These are phyloP conservation scores for Hygrophorus russula DNA, from an alignment of 768 basidiomycete species.

Conservation along the genomic window DNA sequence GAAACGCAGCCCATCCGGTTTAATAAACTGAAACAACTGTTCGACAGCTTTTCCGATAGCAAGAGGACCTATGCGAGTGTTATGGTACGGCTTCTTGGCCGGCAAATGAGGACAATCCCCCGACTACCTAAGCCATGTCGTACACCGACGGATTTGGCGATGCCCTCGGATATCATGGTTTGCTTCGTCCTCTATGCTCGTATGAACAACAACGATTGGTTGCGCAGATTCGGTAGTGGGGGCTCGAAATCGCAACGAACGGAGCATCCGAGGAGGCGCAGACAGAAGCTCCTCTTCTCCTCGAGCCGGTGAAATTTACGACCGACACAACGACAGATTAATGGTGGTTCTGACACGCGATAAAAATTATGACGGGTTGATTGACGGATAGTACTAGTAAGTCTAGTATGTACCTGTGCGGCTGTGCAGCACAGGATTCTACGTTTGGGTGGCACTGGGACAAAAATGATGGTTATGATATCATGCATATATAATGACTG, in stretches of 20 bases:
- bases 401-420: too few species aligned
- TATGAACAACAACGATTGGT: background rate
- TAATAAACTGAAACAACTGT: constrained; percentile 2
- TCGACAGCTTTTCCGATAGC: background rate
- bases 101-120: background rate
- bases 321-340: too few species aligned
- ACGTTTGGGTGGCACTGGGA: too few species aligned
- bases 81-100: background rate
- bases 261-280: background rate
- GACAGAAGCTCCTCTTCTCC: background rate
- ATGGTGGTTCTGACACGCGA: too few species aligned
- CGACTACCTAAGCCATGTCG: background rate
- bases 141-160: background rate
- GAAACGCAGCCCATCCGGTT: constrained; percentile 2
- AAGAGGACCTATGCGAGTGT: background rate
- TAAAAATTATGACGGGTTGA: too few species aligned
- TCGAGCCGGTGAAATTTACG: too few species aligned
- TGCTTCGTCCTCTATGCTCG: background rate
- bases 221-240: background rate
- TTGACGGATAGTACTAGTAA: too few species aligned
- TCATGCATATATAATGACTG: too few species aligned
- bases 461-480: too few species aligned
- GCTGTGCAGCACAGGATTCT: too few species aligned
- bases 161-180: background rate
- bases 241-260: background rate